These are phyloP conservation scores for Prinsepia uniflora DNA, from an alignment of 306 rosid species.

Conservation along the genomic window DNA sequence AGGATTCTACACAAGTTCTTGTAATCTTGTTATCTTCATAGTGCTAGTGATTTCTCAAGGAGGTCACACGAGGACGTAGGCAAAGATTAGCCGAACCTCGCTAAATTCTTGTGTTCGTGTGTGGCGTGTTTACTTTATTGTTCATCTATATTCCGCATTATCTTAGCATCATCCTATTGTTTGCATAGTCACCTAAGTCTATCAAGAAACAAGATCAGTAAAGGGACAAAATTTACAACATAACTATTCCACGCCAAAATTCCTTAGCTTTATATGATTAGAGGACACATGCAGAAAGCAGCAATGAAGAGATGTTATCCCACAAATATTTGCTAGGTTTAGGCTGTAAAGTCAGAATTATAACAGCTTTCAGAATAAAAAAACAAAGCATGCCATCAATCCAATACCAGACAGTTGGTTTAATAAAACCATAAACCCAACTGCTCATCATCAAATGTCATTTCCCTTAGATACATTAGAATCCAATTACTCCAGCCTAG, in stretches of 20 bases:
- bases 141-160: no score
- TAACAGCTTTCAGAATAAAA: not conserved
- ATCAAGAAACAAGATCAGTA: no score
- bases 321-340: not conserved
- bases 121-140: no score
- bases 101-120: no score
- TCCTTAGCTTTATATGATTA: not conserved
- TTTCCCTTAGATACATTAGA: not conserved
- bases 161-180: no score
- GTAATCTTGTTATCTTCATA: no score
- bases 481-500: not conserved
- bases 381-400: not conserved
- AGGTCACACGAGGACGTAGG: no score
- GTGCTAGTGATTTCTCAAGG: no score
- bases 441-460: not conserved
- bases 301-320: not conserved
- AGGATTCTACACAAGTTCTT: no score
- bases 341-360: not conserved
- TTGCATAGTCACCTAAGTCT: no score
- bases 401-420: not conserved
- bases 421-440: not conserved
- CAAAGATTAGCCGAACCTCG: no score
- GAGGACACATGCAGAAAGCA: conserved; percentile 1
- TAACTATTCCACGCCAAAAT: not conserved
- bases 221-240: no score